Conservation (phyloP, 139 green algal species). For the Zygnema cylindricum region DNA sequence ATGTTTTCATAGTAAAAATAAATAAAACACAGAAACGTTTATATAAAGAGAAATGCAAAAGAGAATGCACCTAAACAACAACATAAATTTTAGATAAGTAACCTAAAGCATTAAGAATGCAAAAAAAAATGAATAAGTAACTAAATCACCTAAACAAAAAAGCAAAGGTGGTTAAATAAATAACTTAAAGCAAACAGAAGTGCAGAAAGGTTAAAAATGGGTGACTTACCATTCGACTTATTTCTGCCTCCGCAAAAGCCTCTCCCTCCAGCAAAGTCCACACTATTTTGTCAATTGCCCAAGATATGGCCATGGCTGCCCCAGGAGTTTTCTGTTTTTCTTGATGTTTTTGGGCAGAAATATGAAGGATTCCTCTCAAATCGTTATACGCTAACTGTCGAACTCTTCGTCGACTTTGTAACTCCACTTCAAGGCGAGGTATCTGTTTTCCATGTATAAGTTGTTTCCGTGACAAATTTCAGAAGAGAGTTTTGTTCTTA, state of each 20-base stretch:
- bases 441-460: not conserved
- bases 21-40: no score
- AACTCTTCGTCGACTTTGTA: not conserved
- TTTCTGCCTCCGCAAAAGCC: constrained; percentile 28
- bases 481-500: no score
- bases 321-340: constrained; percentile 35
- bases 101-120: not conserved
- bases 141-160: no score
- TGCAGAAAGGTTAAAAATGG: not conserved
- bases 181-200: no score
- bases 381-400: not conserved
- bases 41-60: no score
- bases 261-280: constrained; percentile 43
- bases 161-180: no score
- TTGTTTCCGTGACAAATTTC: no score
- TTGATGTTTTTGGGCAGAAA: constrained; percentile 21
- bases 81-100: no score
- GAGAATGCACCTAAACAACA: no score
- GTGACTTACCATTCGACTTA: constrained; percentile 1
- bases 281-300: constrained; percentile 18
- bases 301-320: constrained; percentile 24
- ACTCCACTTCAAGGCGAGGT: constrained; percentile 15
- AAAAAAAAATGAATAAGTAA: constrained; percentile 12
- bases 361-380: not conserved
- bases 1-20: no score